Conservation (phyloP, 345 rosid species). For the Arabidopsis suecica region DNA sequence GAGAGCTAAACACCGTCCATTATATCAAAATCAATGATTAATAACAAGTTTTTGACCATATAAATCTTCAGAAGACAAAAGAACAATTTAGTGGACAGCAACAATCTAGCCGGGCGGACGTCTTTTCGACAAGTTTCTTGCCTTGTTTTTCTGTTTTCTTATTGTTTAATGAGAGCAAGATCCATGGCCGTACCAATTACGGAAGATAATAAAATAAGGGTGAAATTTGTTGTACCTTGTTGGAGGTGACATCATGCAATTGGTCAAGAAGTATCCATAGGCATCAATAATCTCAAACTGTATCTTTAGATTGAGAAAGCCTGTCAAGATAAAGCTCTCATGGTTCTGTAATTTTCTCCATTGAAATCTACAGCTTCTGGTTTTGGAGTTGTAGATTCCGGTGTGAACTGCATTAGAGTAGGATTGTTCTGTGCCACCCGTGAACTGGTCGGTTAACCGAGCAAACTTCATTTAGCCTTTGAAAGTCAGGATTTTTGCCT, state of each 20-base stretch:
- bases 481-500: too few relatives aligned
- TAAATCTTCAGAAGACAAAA: slow-evolving; percentile 32
- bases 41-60: slow-evolving; percentile 21
- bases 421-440: not conserved
- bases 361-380: slow-evolving; percentile 6
- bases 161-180: slow-evolving; percentile 18
- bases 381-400: not conserved
- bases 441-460: not conserved
- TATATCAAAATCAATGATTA: slow-evolving; percentile 4
- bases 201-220: not conserved
- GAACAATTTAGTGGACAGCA: slow-evolving; percentile 42
- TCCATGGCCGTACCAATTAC: slow-evolving; percentile 23
- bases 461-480: not conserved
- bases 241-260: slow-evolving; percentile 27
- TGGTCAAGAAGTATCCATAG: slow-evolving; percentile 54
- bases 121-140: slow-evolving; percentile 35
- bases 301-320: slow-evolving; percentile 63
- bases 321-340: slow-evolving; percentile 61
- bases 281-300: slow-evolving; percentile 67
- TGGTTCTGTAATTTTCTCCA: not conserved
- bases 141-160: slow-evolving; percentile 16
- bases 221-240: slow-evolving; percentile 18
- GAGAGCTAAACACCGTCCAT: slow-evolving; percentile 30
- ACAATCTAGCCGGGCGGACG: slow-evolving; percentile 27
- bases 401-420: not conserved